Conservation (phyloP, 1,139 yeast species). For the Yamadazyma pseudoaaseri region DNA sequence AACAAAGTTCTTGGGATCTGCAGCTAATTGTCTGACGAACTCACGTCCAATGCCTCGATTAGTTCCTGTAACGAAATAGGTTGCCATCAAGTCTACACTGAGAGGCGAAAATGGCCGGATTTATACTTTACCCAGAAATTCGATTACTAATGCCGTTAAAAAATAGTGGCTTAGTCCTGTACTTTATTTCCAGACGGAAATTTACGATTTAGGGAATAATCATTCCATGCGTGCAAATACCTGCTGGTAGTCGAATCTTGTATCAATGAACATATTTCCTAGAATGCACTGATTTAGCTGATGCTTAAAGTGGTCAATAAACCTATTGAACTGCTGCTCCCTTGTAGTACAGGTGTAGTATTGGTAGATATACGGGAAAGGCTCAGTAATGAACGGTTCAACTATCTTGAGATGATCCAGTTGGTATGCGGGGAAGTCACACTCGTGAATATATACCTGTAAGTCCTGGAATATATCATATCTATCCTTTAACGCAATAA, state of each 20-base stretch:
- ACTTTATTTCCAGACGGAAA: too few species aligned
- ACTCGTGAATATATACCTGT: constrained; percentile 12
- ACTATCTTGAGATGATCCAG: constrained; percentile 10
- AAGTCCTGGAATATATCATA: constrained; percentile 7
- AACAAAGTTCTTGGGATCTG: constrained; percentile 3
- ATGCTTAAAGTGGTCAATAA: constrained; percentile 1
- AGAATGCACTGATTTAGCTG: too few species aligned
- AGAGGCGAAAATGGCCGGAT: not conserved
- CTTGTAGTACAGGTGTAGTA: constrained; percentile 6
- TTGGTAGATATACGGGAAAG: constrained; percentile 8
- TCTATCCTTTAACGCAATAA: constrained; percentile 3
- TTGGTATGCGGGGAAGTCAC: constrained; percentile 13
- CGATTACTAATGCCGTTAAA: not conserved
- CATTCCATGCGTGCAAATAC: too few species aligned
- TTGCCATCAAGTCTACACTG: constrained; percentile 9
- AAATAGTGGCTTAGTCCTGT: too few species aligned
- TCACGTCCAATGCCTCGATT: constrained; percentile 10
- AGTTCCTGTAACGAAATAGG: constrained; percentile 9
- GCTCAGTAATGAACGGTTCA: constrained; percentile 3
- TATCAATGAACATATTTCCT: too few species aligned
- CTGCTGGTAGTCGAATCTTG: too few species aligned
- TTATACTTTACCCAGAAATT: too few species aligned
- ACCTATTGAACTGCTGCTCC: constrained; percentile 3
- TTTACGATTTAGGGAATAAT: too few species aligned
- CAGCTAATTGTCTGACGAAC: constrained; percentile 5